phyloP scores from a whole-genome alignment of 805 yeast species.

The Candida andamanensis region DNA sequence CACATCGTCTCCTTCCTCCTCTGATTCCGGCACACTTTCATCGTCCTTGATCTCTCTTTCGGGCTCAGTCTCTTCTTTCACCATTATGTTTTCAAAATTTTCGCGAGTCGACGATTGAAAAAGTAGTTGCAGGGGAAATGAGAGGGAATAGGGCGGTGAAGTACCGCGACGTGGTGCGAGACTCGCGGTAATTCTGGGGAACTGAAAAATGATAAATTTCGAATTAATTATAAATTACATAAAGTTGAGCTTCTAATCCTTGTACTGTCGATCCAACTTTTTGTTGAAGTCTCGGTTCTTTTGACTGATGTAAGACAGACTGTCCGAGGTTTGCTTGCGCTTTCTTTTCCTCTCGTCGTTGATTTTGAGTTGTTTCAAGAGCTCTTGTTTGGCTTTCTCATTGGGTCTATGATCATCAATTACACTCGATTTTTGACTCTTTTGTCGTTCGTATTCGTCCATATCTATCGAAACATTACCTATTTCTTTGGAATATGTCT shows the following conservation, averaged over 20 bases:
- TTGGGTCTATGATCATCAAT: slow-evolving; percentile 14
- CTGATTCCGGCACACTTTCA: slow-evolving; percentile 18
- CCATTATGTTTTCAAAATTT: too few species aligned
- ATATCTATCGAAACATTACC: slow-evolving; percentile 29
- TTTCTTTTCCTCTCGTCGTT: slow-evolving; percentile 28
- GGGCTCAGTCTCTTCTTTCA: too few species aligned
- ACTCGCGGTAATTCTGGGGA: too few species aligned
- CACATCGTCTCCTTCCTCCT: slow-evolving; percentile 32
- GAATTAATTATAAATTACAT: too few species aligned
- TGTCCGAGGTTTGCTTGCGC: slow-evolving; percentile 21
- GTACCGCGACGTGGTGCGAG: too few species aligned
- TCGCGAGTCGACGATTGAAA: too few species aligned
- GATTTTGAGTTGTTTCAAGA: slow-evolving; percentile 30
- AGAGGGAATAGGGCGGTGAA: too few species aligned
- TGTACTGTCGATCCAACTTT: slow-evolving; percentile 58
- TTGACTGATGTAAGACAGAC: slow-evolving; percentile 57
- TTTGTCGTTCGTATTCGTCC: slow-evolving; percentile 33
- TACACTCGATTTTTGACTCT: neutral
- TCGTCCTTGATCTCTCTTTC: slow-evolving; percentile 34
- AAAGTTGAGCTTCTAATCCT: too few species aligned
- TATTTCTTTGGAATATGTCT: slow-evolving; percentile 53
- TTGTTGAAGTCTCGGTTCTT: slow-evolving; percentile 71
- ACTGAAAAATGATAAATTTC: too few species aligned
- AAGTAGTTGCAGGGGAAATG: too few species aligned
- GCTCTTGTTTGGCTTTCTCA: slow-evolving; percentile 23